Evolutionary conservation across 2,329 filamentous ascomycete genomes (phyloP), one percentile per base, ranked within the genome.

Genomic region (Cercospora sp.): DNA sequence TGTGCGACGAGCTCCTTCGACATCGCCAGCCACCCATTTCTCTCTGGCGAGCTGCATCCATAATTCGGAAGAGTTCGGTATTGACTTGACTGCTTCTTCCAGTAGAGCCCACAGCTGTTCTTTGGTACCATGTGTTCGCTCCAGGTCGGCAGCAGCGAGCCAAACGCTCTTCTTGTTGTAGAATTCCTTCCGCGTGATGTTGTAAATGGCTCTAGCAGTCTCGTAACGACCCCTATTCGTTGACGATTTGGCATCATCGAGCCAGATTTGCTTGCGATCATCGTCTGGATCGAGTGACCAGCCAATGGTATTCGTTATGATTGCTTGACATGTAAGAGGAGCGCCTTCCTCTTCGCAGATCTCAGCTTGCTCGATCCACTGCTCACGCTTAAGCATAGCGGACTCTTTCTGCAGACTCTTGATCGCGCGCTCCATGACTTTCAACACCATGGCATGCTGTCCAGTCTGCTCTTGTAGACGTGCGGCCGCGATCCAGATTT

Each of bases 31-130:
- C 76, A 95, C 88, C 92, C 93, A 95, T 77, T 94, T 97, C 82
- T 98, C 95, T 80, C 94, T 92, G 40, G 94, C 95, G 63, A 97
- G 89, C 84, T 96, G 91, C 86, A 99, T 90, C 95, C 95, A 99
- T 21, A 99, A 83, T 21, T 93, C 90, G 79, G 97, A 94, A 73
- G 91, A 93, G 72, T 92, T 91, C 1, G 95, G 94, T 74, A 94
- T 97, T 7, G 93, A 93, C 77, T 97, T 94, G 34, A 97, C 93
- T 0, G 94, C 93, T 78, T 97, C 96, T 79, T 97, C 94, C 3
- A 99, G 86, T 0, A 97, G 86, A 70, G 91, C 88, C 85, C 92
- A 93, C 2, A 98, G 83, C 16, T 90, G 89, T 70, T 97, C 92
- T 75, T 90, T 92, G 5, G 87, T 90, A 34, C 94, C 94, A 76